Base-by-base conservation (phyloP, 768 basidiomycete genomes). In the Psilocybe subaeruginosa region DNA sequence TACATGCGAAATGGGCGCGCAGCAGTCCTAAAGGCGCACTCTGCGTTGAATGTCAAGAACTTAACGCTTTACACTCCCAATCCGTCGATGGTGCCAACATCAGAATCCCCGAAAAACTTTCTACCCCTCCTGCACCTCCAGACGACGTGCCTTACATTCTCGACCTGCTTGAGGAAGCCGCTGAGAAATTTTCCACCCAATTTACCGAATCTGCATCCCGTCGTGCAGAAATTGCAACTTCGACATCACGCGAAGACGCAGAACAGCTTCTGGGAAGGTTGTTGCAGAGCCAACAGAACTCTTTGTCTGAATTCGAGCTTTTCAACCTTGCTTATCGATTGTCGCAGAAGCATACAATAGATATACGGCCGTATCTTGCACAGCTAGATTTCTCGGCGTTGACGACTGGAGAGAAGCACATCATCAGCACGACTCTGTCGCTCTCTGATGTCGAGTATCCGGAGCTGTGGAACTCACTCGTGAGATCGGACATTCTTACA, bases 21-120 rank as follows among this genome's bases (percentile, higher is more conserved):
- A 74, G 73, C 45, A 84, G 80, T 58, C 80, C 83, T 0, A 70
- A 80, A 51, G 88, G 88, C 30, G 87, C 87, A 0, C 74, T 88
- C 64, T 82, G 84, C 65, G 72, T 80, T 0, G 83, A 90, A 73
- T 90, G 88, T 64, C 88, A 89, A 65, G 88, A 90, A 66, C 76
- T 90, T 27, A 90, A 89, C 61, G 88, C 87, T 0, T 72, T 90
- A 8, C 87, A 90, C 64, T 90, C 88, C 2, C 85, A 87, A 56
- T 85, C 83, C 2, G 88, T 89, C 1, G 88, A 90, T 64, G 88
- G 88, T 0, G 88, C 83, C 0, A 77, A 78, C 9, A 80, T 89
- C 54, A 84, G 76, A 68, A 87, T 85, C 54, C 88, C 84, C 0
- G 86, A 84, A 41, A 76, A 82, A 49, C 72, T 89, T 23, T 69